Percentiles rank a stretch among this genome's conserved stretches.
Conservation (phyloP, 306 rosid genomes). For the Abrus precatorius region DNA sequence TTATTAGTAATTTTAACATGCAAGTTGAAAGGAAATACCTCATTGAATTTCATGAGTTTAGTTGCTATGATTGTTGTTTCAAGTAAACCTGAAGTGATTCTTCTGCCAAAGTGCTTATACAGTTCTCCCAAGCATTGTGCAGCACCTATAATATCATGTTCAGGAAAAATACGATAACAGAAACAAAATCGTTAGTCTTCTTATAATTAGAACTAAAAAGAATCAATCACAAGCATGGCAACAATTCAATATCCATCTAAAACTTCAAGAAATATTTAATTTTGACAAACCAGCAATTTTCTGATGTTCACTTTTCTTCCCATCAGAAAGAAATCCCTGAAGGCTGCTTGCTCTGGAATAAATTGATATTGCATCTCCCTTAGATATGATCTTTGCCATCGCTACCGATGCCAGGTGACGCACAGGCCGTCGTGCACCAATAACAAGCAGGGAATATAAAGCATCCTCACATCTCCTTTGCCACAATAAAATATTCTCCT, state of each 20-base stretch:
- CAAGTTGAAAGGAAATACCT: constrained; percentile 67
- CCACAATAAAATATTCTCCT: constrained; percentile 92
- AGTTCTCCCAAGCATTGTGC: constrained; percentile 94
- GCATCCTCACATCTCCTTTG: constrained; percentile 99
- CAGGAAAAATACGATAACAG: constrained; percentile 19
- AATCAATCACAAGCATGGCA: constrained; percentile 41
- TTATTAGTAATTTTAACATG: constrained; percentile 33
- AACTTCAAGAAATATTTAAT: constrained; percentile 36
- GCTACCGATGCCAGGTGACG: constrained; percentile 96
- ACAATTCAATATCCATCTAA: constrained; percentile 39
- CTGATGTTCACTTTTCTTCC: constrained; percentile 84
- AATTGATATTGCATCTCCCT: constrained; percentile 91
- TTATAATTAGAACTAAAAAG: constrained; percentile 14
- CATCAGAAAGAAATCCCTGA: constrained; percentile 97
- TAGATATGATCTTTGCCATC: constrained; percentile 83
- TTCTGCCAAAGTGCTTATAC: constrained; percentile 92
- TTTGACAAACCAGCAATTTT: constrained; percentile 82
- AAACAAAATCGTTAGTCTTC: constrained; percentile 26
- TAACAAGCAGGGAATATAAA: constrained; percentile 76
- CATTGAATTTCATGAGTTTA: constrained; percentile 79
- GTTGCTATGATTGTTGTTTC: constrained; percentile 87
- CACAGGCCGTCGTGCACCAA: constrained; percentile 96
- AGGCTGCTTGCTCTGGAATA: constrained; percentile 95
- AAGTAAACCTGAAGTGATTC: constrained; percentile 88
- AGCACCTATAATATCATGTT: constrained; percentile 67